Percentiles rank a stretch among this genome's conserved stretches.
These are phyloP conservation scores for Aspergillus sp. DNA, from an alignment of 2,329 filamentous ascomycete genomes.

Conservation along the genomic window DNA sequence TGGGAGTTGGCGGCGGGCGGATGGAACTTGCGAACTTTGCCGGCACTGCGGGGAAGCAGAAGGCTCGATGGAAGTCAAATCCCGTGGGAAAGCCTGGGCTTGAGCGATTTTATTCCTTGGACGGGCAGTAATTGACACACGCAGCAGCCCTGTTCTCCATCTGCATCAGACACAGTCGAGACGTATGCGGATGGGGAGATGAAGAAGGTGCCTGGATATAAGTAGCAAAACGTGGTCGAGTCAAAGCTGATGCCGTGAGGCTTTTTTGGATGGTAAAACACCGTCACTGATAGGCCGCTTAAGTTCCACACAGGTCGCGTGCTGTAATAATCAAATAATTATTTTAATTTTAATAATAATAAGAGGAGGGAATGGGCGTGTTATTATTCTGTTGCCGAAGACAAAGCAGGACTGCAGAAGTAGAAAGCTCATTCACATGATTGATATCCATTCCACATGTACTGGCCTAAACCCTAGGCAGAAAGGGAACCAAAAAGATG, in stretches of 20 bases:
- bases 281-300: background rate
- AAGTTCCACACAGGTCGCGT: constrained; percentile 10
- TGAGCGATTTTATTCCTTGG: background rate
- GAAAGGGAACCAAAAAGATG: background rate
- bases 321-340: background rate
- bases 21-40: constrained; percentile 8
- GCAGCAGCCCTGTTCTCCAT: background rate
- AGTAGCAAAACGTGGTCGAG: constrained; percentile 7
- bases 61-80: background rate
- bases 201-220: constrained; percentile 3
- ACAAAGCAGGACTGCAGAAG: background rate
- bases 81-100: background rate
- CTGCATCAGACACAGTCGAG: no score
- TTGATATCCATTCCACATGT: background rate
- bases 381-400: no score
- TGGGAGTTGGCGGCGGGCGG: constrained; percentile 8
- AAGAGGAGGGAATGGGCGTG: no score
- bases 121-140: background rate
- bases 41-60: constrained; percentile 9
- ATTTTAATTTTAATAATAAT: background rate
- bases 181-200: no score
- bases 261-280: constrained; percentile 7
- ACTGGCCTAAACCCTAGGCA: background rate
- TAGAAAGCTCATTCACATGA: background rate
- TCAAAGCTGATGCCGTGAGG: constrained; percentile 7